These are phyloP conservation scores for Protomyces inundatus DNA, from an alignment of 1,139 yeast species.

Conservation along the genomic window DNA sequence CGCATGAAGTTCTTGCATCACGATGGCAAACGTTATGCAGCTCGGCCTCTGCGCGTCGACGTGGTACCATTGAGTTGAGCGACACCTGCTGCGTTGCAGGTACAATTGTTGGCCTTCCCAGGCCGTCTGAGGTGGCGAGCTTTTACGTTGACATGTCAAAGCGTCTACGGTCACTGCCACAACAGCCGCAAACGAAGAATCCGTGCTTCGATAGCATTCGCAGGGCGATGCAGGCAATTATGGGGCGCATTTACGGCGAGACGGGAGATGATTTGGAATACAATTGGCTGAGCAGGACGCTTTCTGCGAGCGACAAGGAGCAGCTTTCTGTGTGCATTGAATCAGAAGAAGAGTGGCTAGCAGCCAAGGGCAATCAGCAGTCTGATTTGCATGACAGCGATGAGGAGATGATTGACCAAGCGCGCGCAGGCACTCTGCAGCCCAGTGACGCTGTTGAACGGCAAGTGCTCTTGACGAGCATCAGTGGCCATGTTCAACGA, in stretches of 20 bases:
- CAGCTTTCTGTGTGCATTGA: neutral
- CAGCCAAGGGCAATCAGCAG: neutral
- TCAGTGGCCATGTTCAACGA: too few relatives aligned
- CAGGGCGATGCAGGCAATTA: neutral
- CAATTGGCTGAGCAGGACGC: neutral
- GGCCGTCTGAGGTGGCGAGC: neutral
- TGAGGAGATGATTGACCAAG: too few relatives aligned
- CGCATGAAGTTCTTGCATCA: neutral
- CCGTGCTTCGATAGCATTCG: neutral
- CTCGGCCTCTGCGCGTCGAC: neutral
- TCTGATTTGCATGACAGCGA: too few relatives aligned
- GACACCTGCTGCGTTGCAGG: neutral
- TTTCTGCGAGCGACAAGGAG: neutral
- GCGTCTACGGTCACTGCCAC: neutral
- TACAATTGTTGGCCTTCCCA: neutral
- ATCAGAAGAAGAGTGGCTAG: neutral
- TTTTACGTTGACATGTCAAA: neutral
- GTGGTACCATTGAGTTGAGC: neutral
- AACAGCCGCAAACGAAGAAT: neutral
- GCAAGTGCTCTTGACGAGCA: too few relatives aligned
- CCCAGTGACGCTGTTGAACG: too few relatives aligned
- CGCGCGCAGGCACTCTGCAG: too few relatives aligned
- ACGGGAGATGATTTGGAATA: neutral
- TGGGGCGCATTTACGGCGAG: neutral
- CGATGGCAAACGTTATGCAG: neutral